Conservation (phyloP, 2,329 filamentous ascomycete species). For the Monilinia polystroma region DNA sequence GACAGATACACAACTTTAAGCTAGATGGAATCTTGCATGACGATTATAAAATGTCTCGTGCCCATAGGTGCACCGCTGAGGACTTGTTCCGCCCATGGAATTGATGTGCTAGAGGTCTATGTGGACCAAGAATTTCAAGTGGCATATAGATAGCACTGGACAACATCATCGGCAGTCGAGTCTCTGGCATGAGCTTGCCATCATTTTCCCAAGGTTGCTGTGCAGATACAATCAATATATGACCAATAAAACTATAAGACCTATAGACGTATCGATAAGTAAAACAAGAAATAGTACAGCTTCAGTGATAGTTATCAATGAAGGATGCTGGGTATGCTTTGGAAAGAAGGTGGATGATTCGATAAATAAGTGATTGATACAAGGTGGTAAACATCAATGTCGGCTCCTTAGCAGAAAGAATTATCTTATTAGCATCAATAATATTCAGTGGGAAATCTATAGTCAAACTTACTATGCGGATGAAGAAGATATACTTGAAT, state of each 20-base stretch:
- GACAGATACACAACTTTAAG: conserved; percentile 66
- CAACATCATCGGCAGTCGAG: conserved; percentile 63
- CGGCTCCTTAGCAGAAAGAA: conserved; percentile 22
- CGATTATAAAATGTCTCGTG: conserved; percentile 58
- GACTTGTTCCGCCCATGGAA: conserved; percentile 64
- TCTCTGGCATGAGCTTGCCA: conserved; percentile 62
- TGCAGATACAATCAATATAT: conserved; percentile 64
- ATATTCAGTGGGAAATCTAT: background rate
- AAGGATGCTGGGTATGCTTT: conserved; percentile 49
- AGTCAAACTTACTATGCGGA: background rate
- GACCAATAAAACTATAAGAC: conserved; percentile 65
- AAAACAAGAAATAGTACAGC: conserved; percentile 35
- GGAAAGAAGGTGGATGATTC: conserved; percentile 44
- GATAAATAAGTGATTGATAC: conserved; percentile 32
- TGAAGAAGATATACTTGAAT: background rate
- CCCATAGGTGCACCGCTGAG: conserved; percentile 63
- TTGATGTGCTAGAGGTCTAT: conserved; percentile 55
- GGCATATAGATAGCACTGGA: conserved; percentile 59
- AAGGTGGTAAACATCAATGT: conserved; percentile 31
- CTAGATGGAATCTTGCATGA: background rate
- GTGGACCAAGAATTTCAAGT: conserved; percentile 71
- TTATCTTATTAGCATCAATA: background rate
- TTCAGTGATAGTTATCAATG: conserved; percentile 44
- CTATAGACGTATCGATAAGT: conserved; percentile 68
- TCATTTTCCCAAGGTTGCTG: conserved; percentile 67